Conservation (phyloP, 306 rosid genomes). For the Geum urbanum region DNA sequence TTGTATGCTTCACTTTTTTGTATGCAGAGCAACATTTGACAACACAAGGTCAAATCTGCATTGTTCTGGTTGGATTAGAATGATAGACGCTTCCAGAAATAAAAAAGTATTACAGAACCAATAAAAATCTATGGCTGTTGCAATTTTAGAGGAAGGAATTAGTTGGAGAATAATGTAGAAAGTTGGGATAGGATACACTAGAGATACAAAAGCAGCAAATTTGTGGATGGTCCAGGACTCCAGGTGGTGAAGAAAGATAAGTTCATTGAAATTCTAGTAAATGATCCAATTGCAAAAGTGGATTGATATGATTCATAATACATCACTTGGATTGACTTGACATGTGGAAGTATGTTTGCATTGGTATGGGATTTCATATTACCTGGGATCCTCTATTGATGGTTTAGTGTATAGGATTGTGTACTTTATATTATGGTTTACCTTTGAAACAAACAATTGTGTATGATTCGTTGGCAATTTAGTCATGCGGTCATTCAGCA, state of each 20-base stretch:
- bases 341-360: neutral
- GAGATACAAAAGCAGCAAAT: neutral
- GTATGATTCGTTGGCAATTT: neutral
- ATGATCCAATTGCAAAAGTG: slow-evolving; percentile 2
- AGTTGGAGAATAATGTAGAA: neutral
- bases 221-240: too few species aligned
- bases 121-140: neutral
- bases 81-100: neutral
- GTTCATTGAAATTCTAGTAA: neutral
- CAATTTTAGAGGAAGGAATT: neutral
- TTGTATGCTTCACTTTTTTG: neutral
- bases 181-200: neutral
- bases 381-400: neutral
- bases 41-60: neutral
- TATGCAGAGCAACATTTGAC: neutral
- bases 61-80: neutral
- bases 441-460: neutral
- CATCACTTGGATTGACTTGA: neutral
- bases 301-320: neutral
- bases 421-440: too few species aligned
- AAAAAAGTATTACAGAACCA: neutral
- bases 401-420: too few species aligned
- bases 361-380: neutral
- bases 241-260: neutral
- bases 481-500: neutral